Conservation (phyloP, 2,329 filamentous ascomycete species). For the Paecilomyces sp. region DNA sequence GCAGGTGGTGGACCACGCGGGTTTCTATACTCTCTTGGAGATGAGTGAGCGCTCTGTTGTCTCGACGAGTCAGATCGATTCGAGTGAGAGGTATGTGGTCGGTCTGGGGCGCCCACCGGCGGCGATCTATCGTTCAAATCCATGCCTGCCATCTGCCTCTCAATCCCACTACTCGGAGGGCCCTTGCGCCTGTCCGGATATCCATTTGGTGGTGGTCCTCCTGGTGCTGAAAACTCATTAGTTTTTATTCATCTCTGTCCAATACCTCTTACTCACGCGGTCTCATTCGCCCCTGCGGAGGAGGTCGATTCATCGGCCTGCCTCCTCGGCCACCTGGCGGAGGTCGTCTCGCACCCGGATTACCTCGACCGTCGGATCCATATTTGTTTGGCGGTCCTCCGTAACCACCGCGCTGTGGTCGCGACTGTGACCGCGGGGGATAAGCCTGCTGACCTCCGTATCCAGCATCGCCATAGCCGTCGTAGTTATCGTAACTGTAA, state of each 20-base stretch:
- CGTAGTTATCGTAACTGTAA: conserved; percentile 17
- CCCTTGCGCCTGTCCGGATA: conserved; percentile 37
- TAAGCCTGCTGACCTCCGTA: conserved; percentile 20
- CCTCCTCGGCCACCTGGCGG: not conserved
- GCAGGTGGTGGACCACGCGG: conserved; percentile 16
- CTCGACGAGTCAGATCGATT: conserved; percentile 24
- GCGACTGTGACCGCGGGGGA: conserved; percentile 19
- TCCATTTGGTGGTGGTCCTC: conserved; percentile 21
- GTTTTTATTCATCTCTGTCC: not conserved
- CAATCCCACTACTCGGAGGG: conserved; percentile 22
- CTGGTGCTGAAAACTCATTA: not conserved
- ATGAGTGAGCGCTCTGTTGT: conserved; percentile 8
- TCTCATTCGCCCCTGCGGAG: conserved; percentile 2
- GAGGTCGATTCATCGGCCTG: not conserved
- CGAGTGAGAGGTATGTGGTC: conserved; percentile 34
- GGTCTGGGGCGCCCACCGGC: conserved; percentile 14
- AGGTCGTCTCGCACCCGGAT: conserved; percentile 14
- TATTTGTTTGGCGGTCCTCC: conserved; percentile 12
- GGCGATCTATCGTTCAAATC: conserved; percentile 24
- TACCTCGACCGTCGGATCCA: conserved; percentile 17
- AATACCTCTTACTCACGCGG: conserved; percentile 1
- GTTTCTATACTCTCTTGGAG: conserved; percentile 5
- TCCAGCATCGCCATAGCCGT: conserved; percentile 19
- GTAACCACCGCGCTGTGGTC: conserved; percentile 24
- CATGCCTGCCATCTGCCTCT: conserved; percentile 35